Evolutionary conservation across 768 basidiomycete genomes (phyloP), one percentile per base, ranked within the genome.

Genomic region (Tephrocybe sp.): DNA sequence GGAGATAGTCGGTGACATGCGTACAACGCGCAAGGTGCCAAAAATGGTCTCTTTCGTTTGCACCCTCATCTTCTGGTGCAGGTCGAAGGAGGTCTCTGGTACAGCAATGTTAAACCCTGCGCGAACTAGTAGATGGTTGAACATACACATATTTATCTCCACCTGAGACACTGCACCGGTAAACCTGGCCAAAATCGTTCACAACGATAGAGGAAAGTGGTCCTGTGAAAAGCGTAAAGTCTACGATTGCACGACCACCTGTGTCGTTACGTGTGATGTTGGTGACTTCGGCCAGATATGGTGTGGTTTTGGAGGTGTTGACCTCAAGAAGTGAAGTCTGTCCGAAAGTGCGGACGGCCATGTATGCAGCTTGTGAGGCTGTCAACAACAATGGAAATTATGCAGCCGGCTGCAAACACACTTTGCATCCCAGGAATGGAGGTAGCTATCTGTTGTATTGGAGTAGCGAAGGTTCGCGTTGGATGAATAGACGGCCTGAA

Each of bases 361-460:
- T 45, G 44, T 60, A 62, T 7, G 63, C 54, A 18, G 54, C 73
- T 75, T 12, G 30, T 34, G 4, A 3, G 21, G 23, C n/a, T 3
- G 14, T 50, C 36, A 32, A 34, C 23, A 39, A 49, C 14, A 8
- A 15, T 3, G 10, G n/a, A 25, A 24, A 1, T 5, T 11, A 36
- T 15, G 6, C 20, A 20, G 15, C 12, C 1, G 33, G 4, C 3
- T 9, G 15, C n/a, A 28, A 34, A 51, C 59, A 23, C 26, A 58
- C 59, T 43, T 12, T 40, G 48, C 33, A 49, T 14, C 15, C 26
- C 24, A 38, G 43, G 43, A 33, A 33, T 32, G 3, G 74, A 69
- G n/a, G 74, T 60, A 4, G 68, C 65, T 41, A 90, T 70, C 57
- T 91, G 89, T 46, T 75, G 73, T 46, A 92, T 87, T 11, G 89